Conservation (phyloP, 2,329 filamentous ascomycete genomes). For the Xylariaceae sp. region DNA sequence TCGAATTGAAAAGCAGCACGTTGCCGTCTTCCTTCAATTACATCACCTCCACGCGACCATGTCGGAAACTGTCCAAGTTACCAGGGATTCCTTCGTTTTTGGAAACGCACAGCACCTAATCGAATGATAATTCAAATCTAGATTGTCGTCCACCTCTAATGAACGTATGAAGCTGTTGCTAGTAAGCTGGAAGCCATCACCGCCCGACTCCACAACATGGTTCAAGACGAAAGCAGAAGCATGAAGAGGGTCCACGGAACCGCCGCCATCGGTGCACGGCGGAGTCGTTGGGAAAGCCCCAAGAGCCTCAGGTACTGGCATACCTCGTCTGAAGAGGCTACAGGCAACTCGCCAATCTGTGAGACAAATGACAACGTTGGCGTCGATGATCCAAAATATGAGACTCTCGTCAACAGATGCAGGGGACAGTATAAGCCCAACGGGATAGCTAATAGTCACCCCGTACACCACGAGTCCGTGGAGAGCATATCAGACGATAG, state of each 20-base stretch:
- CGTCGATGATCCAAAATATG: background rate
- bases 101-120: too few relatives aligned
- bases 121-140: too few relatives aligned
- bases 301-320: background rate
- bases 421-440: background rate
- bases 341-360: background rate
- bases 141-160: background rate
- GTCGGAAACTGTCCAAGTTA: too few relatives aligned
- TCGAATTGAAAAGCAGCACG: background rate
- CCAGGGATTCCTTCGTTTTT: too few relatives aligned
- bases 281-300: background rate
- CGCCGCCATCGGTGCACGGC: background rate
- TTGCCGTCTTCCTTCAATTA: background rate
- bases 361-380: background rate
- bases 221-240: background rate
- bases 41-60: too few relatives aligned
- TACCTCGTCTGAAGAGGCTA: background rate
- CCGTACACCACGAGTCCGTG: background rate
- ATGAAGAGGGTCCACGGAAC: background rate
- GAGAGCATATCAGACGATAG: too few relatives aligned
- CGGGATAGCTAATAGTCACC: background rate
- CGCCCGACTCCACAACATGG: background rate
- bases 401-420: too few relatives aligned
- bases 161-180: background rate
- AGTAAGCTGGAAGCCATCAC: background rate